Conservation (phyloP, 129 eudicot genomes). For the Saposhnikovia divaricata region DNA sequence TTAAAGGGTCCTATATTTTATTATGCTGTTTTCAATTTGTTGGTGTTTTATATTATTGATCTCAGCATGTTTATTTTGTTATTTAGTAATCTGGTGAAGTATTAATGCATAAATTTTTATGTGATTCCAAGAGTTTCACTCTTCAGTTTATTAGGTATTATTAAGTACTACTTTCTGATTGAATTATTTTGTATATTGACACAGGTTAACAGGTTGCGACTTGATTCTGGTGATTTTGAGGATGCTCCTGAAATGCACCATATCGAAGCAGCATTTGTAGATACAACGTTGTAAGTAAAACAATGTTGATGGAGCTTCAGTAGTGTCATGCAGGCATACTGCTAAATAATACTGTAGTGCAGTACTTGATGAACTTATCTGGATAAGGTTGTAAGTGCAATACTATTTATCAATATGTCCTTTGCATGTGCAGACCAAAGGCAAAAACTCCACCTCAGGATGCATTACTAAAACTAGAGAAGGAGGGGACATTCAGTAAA, state of each 20-base stretch:
- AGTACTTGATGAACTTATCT: constrained; percentile 4
- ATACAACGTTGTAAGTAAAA: constrained; percentile 67
- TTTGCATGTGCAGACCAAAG: constrained; percentile 43
- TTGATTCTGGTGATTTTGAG: constrained; percentile 64
- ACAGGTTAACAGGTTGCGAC: constrained; percentile 63
- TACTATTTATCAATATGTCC: not conserved
- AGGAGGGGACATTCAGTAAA: constrained; percentile 59
- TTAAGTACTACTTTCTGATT: not conserved
- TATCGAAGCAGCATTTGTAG: constrained; percentile 92
- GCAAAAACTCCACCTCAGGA: constrained; percentile 84
- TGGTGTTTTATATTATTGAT: not conserved
- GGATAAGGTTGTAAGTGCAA: not conserved
- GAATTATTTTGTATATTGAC: not conserved
- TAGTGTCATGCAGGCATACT: not conserved
- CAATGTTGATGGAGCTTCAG: not conserved
- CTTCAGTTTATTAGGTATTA: not conserved
- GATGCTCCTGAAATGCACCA: constrained; percentile 72
- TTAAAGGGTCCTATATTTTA: not conserved
- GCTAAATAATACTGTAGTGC: not conserved
- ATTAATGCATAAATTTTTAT: not conserved
- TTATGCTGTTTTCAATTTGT: not conserved
- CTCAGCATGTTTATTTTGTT: not conserved
- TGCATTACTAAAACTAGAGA: constrained; percentile 54
- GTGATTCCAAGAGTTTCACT: not conserved
- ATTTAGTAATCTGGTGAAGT: not conserved